A percentile compares a stretch with the other conserved stretches of the same genome.
Conservation (phyloP, 352 stramenopile species). For the Pythium phragmiticola region DNA sequence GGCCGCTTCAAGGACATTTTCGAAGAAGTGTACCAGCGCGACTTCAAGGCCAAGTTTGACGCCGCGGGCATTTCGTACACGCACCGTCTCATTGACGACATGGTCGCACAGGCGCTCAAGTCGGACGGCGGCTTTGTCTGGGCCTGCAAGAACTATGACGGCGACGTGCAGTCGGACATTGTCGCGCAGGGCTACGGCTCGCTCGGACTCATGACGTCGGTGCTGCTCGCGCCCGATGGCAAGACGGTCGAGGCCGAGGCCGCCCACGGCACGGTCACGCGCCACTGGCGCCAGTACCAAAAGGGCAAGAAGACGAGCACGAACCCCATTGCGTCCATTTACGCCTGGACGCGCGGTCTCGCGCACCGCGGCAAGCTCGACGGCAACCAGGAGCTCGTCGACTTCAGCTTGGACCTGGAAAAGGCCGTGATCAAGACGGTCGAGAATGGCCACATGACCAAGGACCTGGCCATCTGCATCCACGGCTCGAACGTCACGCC, state of each 20-base stretch:
- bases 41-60: slow-evolving; percentile 78
- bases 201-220: slow-evolving; percentile 87
- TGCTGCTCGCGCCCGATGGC: slow-evolving; percentile 81
- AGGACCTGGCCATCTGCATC: slow-evolving; percentile 84
- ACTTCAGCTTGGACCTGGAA: slow-evolving; percentile 80
- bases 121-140: slow-evolving; percentile 87
- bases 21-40: slow-evolving; percentile 75
- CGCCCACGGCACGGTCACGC: slow-evolving; percentile 87
- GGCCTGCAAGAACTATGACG: slow-evolving; percentile 92
- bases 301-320: slow-evolving; percentile 86
- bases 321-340: slow-evolving; percentile 90
- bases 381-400: slow-evolving; percentile 67
- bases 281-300: slow-evolving; percentile 88
- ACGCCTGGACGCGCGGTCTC: slow-evolving; percentile 85
- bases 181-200: slow-evolving; percentile 88
- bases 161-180: slow-evolving; percentile 90
- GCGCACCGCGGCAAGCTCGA: slow-evolving; percentile 86
- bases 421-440: slow-evolving; percentile 75
- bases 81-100: slow-evolving; percentile 89
- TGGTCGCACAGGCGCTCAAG: slow-evolving; percentile 90
- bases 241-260: slow-evolving; percentile 89
- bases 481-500: slow-evolving; percentile 67
- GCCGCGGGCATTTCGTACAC: slow-evolving; percentile 79
- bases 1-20: slow-evolving; percentile 91
- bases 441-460: slow-evolving; percentile 84